Evolutionary conservation across 2,329 filamentous ascomycete species (phyloP).

Genomic region (Pezicula rhizophila): DNA sequence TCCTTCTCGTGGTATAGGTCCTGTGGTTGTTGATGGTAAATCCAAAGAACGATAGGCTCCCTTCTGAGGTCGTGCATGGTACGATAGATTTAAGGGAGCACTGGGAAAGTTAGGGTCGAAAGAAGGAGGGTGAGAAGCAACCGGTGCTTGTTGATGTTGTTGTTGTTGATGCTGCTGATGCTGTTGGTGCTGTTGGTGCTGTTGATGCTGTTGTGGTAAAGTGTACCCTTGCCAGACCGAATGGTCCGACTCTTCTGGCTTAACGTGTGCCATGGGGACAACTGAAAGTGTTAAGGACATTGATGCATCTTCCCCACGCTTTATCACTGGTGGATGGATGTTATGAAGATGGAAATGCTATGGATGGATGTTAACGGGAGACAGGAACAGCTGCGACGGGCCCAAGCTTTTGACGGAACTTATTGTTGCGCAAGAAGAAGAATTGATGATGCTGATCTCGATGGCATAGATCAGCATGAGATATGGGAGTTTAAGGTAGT

Average conservation of each 20-base stretch:
- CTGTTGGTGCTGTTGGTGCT: no score
- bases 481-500: slow-evolving; percentile 18
- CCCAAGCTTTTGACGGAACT: neutral
- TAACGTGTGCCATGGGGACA: slow-evolving; percentile 26
- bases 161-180: neutral
- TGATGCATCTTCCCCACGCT: slow-evolving; percentile 17
- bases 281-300: slow-evolving; percentile 26
- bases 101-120: slow-evolving; percentile 22
- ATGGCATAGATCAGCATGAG: slow-evolving; percentile 16
- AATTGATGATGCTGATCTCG: slow-evolving; percentile 16
- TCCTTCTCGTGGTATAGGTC: slow-evolving; percentile 15
- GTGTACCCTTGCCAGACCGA: slow-evolving; percentile 27
- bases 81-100: slow-evolving; percentile 16
- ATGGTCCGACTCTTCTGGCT: slow-evolving; percentile 26
- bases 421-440: slow-evolving; percentile 11
- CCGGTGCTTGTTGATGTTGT: slow-evolving; percentile 1
- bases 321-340: slow-evolving; percentile 5
- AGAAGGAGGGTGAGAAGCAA: slow-evolving; percentile 15
- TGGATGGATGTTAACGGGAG: neutral
- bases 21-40: slow-evolving; percentile 18
- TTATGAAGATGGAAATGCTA: slow-evolving; percentile 7
- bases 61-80: slow-evolving; percentile 22
- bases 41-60: slow-evolving; percentile 25
- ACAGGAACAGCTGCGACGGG: neutral
- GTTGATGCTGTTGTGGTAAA: slow-evolving; percentile 15